phyloP scores from a whole-genome alignment of 2,329 filamentous ascomycete species.

The Sclerotinia trifoliorum region DNA sequence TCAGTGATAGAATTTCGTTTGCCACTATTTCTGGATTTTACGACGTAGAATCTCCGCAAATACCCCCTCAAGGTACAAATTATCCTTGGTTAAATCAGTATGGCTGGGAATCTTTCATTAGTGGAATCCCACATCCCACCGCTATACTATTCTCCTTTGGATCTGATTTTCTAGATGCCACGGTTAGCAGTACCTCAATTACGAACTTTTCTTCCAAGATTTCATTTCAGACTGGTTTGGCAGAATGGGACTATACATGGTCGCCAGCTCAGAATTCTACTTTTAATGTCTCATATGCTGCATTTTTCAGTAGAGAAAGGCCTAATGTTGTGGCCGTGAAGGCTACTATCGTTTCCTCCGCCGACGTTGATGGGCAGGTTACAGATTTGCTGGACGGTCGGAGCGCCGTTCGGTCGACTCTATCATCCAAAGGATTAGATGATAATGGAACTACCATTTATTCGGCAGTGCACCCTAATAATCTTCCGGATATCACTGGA shows the following conservation, averaged over 20 bases:
- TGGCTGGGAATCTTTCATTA: conserved; percentile 68
- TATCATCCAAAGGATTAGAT: conserved; percentile 56
- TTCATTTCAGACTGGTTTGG: conserved; percentile 60
- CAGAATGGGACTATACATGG: conserved; percentile 68
- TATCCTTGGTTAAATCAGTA: conserved; percentile 68
- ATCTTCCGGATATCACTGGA: conserved; percentile 61
- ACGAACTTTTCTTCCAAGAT: conserved; percentile 59
- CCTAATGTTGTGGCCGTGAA: conserved; percentile 48
- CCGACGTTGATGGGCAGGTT: conserved; percentile 55
- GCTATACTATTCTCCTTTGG: conserved; percentile 58
- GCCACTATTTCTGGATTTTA: conserved; percentile 68
- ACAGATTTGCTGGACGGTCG: conserved; percentile 68
- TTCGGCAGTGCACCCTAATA: conserved; percentile 62
- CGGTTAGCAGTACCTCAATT: conserved; percentile 57
- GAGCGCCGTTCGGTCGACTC: conserved; percentile 63
- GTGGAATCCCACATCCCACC: conserved; percentile 68
- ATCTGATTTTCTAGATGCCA: conserved; percentile 58
- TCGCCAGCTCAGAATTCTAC: conserved; percentile 49
- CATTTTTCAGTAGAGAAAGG: conserved; percentile 49
- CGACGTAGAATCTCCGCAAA: conserved; percentile 55
- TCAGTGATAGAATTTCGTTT: conserved; percentile 61
- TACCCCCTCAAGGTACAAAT: conserved; percentile 52
- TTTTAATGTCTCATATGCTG: conserved; percentile 60
- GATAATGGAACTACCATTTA: conserved; percentile 55
- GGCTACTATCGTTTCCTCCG: conserved; percentile 55